A percentile compares a stretch with the other conserved stretches of the same genome.
These are phyloP conservation scores for Cladosporium sp. DNA, from an alignment of 2,329 filamentous ascomycete species.

Conservation along the genomic window DNA sequence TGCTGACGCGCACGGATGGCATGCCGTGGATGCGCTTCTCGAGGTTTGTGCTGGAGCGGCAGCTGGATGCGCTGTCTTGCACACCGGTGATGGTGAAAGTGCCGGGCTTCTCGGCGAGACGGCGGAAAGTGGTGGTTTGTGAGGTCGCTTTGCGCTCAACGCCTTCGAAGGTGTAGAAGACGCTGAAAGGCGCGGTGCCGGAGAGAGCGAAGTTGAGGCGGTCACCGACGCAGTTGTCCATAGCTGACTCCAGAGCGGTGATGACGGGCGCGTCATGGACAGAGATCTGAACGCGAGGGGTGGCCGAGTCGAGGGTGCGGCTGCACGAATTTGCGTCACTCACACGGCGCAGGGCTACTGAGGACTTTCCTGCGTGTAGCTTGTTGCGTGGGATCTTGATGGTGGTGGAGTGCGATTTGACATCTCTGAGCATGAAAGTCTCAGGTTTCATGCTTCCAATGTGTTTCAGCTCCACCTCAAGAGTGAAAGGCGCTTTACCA, in stretches of 20 bases:
- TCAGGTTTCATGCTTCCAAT: slow-evolving; percentile 79
- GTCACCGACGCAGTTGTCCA: slow-evolving; percentile 94
- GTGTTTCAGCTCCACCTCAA: slow-evolving; percentile 93
- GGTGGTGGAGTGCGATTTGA: slow-evolving; percentile 57
- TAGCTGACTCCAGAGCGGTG: slow-evolving; percentile 78
- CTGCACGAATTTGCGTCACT: slow-evolving; percentile 86
- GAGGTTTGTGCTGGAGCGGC: slow-evolving; percentile 76
- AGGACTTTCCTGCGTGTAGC: slow-evolving; percentile 84
- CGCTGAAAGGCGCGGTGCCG: slow-evolving; percentile 87
- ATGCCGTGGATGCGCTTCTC: slow-evolving; percentile 86
- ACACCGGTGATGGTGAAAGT: slow-evolving; percentile 85
- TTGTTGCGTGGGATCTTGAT: slow-evolving; percentile 83
- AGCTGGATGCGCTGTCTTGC: slow-evolving; percentile 85
- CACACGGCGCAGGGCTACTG: slow-evolving; percentile 85
- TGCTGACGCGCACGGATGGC: slow-evolving; percentile 86
- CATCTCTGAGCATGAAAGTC: slow-evolving; percentile 77
- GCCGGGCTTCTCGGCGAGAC: slow-evolving; percentile 88
- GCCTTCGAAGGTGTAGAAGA: slow-evolving; percentile 87
- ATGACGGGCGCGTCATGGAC: slow-evolving; percentile 93
- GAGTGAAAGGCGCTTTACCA: slow-evolving; percentile 81
- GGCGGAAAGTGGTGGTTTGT: slow-evolving; percentile 80
- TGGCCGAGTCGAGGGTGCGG: slow-evolving; percentile 65
- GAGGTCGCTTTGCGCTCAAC: slow-evolving; percentile 76
- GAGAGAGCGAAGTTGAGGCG: slow-evolving; percentile 89
- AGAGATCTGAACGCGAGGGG: slow-evolving; percentile 81